Conservation (phyloP, 257 asterid genomes). For the Forsythia suspensa region DNA sequence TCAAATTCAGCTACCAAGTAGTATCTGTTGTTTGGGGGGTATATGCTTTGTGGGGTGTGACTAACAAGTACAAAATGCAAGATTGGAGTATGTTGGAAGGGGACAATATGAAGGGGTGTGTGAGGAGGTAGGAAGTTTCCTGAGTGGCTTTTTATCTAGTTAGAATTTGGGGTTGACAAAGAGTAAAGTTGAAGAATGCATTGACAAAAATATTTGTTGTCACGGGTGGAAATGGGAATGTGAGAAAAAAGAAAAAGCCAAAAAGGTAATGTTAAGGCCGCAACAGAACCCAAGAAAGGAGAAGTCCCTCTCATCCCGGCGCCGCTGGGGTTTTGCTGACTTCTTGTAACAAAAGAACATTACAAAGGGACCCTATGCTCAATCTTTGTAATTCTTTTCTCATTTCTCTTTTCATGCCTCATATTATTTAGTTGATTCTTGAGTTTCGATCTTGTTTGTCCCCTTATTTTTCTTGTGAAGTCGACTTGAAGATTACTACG, state of each 20-base stretch:
- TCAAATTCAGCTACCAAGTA: too few species aligned
- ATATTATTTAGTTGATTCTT: neutral
- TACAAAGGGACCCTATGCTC: slow-evolving; percentile 39
- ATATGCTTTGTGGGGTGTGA: neutral
- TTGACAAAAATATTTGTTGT: slow-evolving; percentile 30
- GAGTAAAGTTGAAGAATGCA: slow-evolving; percentile 24
- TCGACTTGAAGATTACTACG: neutral
- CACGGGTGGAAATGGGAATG: slow-evolving; percentile 53
- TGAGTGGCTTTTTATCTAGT: slow-evolving; percentile 10
- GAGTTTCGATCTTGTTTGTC: neutral
- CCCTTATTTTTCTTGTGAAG: too few species aligned
- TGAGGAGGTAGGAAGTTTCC: slow-evolving; percentile 30
- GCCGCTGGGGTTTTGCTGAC: slow-evolving; percentile 26
- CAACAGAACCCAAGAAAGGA: slow-evolving; percentile 27
- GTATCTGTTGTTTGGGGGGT: neutral
- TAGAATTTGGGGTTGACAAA: slow-evolving; percentile 49
- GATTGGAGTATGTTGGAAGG: neutral
- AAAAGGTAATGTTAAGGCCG: neutral
- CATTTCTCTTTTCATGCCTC: slow-evolving; percentile 1
- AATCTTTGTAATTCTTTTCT: slow-evolving; percentile 4
- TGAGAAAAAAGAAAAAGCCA: slow-evolving; percentile 34
- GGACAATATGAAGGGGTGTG: slow-evolving; percentile 10
- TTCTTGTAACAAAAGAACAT: slow-evolving; percentile 22
- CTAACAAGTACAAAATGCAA: neutral
- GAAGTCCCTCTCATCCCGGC: slow-evolving; percentile 24